Conservation (phyloP, 805 yeast species). For the Candida railenensis region DNA sequence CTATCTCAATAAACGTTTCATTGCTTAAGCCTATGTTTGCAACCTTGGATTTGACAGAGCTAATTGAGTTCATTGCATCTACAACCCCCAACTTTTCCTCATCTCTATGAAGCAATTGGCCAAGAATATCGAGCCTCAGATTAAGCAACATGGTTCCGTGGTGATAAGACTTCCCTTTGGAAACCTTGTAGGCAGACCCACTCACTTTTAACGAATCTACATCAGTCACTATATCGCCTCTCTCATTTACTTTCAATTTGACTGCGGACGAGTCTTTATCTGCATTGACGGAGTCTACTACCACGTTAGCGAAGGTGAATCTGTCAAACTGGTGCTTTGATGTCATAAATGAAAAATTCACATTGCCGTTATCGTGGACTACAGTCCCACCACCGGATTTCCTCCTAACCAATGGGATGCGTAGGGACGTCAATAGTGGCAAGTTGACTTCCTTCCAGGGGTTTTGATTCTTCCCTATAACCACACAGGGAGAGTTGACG, state of each 20-base stretch:
- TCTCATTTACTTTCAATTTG: conserved; percentile 53
- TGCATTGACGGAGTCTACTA: conserved; percentile 33
- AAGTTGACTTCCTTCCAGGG: conserved; percentile 87
- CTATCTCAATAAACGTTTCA: conserved; percentile 46
- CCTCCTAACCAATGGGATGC: conserved; percentile 72
- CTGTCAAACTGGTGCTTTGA: conserved; percentile 65
- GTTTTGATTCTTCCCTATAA: conserved; percentile 93
- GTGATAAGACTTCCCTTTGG: conserved; percentile 80
- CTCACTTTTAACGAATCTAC: conserved; percentile 57
- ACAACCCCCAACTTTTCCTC: conserved; percentile 39
- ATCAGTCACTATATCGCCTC: conserved; percentile 75
- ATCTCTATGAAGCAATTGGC: conserved; percentile 56
- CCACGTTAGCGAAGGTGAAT: conserved; percentile 47
- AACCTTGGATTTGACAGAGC: conserved; percentile 81
- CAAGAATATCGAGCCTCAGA: conserved; percentile 59
- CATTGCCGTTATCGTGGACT: conserved; percentile 88
- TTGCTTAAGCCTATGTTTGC: conserved; percentile 53
- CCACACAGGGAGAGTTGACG: conserved; percentile 80
- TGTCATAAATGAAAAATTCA: conserved; percentile 80
- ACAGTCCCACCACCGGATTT: conserved; percentile 96
- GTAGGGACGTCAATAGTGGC: conserved; percentile 45
- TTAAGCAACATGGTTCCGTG: conserved; percentile 92
- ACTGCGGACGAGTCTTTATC: background rate
- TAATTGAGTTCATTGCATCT: conserved; percentile 53
- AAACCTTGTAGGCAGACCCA: conserved; percentile 90